Conservation (phyloP, 2,329 filamentous ascomycete species). For the Aspergillus costaricaensis region DNA sequence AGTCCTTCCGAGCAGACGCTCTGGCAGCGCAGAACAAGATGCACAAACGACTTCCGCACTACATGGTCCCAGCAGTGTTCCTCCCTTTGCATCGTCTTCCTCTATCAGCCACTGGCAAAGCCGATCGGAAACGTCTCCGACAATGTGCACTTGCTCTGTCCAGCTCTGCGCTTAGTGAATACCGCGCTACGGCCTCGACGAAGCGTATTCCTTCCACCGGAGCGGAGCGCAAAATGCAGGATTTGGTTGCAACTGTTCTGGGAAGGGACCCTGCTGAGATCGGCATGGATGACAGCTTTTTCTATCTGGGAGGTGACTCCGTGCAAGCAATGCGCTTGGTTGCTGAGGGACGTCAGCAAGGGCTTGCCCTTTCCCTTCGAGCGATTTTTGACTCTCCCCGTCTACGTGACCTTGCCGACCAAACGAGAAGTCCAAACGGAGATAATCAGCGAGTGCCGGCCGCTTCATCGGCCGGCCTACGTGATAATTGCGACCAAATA, state of each 20-base stretch:
- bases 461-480: too few species aligned
- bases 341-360: not conserved
- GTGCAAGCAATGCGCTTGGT: not conserved
- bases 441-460: not conserved
- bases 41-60: not conserved
- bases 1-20: not conserved
- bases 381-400: not conserved
- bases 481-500: not conserved
- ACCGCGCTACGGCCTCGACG: not conserved
- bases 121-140: slow-evolving; percentile 31
- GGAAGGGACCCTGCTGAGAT: slow-evolving; percentile 31
- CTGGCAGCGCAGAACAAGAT: not conserved
- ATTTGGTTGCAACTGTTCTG: slow-evolving; percentile 36
- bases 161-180: not conserved
- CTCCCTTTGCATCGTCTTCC: slow-evolving; percentile 26
- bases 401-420: not conserved
- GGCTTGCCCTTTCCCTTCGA: slow-evolving; percentile 23
- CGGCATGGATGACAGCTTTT: slow-evolving; percentile 43
- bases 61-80: slow-evolving; percentile 6
- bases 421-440: not conserved
- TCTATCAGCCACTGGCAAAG: slow-evolving; percentile 39
- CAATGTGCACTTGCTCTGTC: slow-evolving; percentile 17
- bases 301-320: slow-evolving; percentile 38
- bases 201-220: not conserved
- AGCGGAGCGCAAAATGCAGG: slow-evolving; percentile 4